Evolutionary conservation across 495 filamentous ascomycete species (phyloP).

Genomic region (Xylaria scruposa): DNA sequence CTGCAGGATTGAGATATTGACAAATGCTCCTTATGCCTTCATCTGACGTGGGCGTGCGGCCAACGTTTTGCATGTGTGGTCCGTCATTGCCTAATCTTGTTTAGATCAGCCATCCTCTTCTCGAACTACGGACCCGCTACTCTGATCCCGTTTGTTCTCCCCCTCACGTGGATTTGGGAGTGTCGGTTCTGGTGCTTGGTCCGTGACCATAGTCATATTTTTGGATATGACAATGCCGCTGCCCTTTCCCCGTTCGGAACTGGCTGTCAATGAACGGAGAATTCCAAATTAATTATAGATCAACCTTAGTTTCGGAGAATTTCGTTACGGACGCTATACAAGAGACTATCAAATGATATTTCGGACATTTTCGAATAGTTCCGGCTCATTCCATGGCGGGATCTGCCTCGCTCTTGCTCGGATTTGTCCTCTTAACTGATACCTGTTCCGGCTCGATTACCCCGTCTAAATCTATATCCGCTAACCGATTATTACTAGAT

Average conservation of each 20-base stretch:
- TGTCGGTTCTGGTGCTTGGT: slow-evolving; percentile 5
- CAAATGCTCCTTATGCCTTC: slow-evolving; percentile 12
- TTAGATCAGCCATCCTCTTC: slow-evolving; percentile 21
- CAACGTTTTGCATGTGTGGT: slow-evolving; percentile 12
- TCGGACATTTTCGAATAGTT: not conserved
- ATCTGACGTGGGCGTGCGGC: slow-evolving; percentile 10
- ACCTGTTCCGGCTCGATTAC: not conserved
- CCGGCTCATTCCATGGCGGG: slow-evolving; percentile 3
- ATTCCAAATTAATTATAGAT: slow-evolving; percentile 15
- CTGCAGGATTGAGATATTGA: slow-evolving; percentile 19
- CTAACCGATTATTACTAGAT: not conserved
- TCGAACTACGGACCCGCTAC: not conserved
- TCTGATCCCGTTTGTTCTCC: slow-evolving; percentile 9
- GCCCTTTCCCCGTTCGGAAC: not conserved
- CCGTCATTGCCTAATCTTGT: slow-evolving; percentile 22
- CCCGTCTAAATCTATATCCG: not conserved
- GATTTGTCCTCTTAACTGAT: not conserved
- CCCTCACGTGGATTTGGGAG: slow-evolving; percentile 10
- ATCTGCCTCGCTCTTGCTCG: not conserved
- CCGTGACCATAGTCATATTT: slow-evolving; percentile 14
- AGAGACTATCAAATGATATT: not conserved
- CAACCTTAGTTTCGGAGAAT: slow-evolving; percentile 5
- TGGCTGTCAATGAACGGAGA: not conserved
- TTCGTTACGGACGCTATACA: not conserved
- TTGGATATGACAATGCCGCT: slow-evolving; percentile 14